Evolutionary conservation across 345 rosid species (phyloP), one percentile per base, ranked within the genome.

Genomic region (Geranium brycei): DNA sequence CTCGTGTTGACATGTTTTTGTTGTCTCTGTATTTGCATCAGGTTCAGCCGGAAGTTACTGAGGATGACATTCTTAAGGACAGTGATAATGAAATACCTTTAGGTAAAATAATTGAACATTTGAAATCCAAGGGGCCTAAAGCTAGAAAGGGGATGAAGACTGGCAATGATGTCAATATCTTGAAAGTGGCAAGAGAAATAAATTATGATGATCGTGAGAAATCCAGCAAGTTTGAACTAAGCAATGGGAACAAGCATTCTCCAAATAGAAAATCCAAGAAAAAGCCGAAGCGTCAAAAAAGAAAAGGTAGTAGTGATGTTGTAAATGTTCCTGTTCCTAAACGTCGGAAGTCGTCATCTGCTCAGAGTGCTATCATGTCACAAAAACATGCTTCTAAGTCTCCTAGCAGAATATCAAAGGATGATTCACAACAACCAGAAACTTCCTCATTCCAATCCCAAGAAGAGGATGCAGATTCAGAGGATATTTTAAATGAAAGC

Each of bases 121-220:
- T 90, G 74, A 93, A 82, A 76, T 82, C 91, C 70, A 82, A 78
- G 75, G 87, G 88, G 73, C 53, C 76, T 71, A 87, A 86, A 80
- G 68, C 41, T 73, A 80, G 78, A 67, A 86, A 75, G 78, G 78
- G 53, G 12, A 81, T 73, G 67, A 88, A 81, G 81, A 72, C 74
- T 68, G 87, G 79, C 70, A 82, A 71, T 70, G 95, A 82, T 78
- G 84, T 93, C 40, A 96, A 90, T 71, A 84, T 93, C 68, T 79
- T 93, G 78, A 81, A 86, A 75, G 78, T 88, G 97, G 99, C 90
- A 72, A 85, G 96, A 78, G 96, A 88, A 71, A 90, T 93, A 77
- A 90, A 90, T 72, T 69, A 83, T 78, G 95, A 82, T 79, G 81
- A 81, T 72, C 19, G 80, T 65, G 83, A 66, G 69, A 60, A 56